These are phyloP conservation scores for Globisporangium spinosum DNA, from an alignment of 352 stramenopile genomes.

Conservation along the genomic window DNA sequence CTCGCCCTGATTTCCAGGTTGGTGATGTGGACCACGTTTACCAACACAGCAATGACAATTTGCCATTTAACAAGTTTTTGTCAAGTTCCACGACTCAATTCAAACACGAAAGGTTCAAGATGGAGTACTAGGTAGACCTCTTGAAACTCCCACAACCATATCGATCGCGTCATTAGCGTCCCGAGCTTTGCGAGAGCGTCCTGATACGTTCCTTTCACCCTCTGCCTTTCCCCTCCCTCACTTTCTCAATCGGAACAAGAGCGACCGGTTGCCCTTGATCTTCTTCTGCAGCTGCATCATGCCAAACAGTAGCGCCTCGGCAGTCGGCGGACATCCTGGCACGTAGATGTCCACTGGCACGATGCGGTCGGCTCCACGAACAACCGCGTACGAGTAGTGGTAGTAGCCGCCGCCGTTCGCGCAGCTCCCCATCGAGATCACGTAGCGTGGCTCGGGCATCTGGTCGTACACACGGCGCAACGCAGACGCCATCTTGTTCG, in stretches of 20 bases:
- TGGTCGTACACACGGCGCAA: slow-evolving; percentile 97
- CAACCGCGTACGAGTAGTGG: slow-evolving; percentile 92
- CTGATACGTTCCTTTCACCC: no score
- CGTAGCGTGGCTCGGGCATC: slow-evolving; percentile 98
- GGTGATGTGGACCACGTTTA: no score
- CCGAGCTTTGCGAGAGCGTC: no score
- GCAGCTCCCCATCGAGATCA: slow-evolving; percentile 98
- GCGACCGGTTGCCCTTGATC: slow-evolving; percentile 96
- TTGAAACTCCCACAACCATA: no score
- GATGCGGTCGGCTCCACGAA: slow-evolving; percentile 95
- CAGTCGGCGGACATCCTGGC: slow-evolving; percentile 97
- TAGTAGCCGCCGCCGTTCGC: slow-evolving; percentile 92
- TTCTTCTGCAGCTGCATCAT: slow-evolving; percentile 99
- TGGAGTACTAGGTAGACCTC: no score
- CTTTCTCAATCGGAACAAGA: slow-evolving; percentile 96
- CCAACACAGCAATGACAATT: no score
- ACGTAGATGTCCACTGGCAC: slow-evolving; percentile 99
- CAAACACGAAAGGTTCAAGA: no score
- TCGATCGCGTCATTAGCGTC: no score
- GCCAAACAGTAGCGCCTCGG: slow-evolving; percentile 97
- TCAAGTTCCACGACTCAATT: no score
- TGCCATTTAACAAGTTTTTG: no score
- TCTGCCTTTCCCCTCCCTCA: slow-evolving; percentile 42
- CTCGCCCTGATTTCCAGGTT: slow-evolving; percentile 18
- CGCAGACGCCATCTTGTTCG: slow-evolving; percentile 99